Conservation (phyloP, 441 rosid species). For the Manihot esculenta region DNA sequence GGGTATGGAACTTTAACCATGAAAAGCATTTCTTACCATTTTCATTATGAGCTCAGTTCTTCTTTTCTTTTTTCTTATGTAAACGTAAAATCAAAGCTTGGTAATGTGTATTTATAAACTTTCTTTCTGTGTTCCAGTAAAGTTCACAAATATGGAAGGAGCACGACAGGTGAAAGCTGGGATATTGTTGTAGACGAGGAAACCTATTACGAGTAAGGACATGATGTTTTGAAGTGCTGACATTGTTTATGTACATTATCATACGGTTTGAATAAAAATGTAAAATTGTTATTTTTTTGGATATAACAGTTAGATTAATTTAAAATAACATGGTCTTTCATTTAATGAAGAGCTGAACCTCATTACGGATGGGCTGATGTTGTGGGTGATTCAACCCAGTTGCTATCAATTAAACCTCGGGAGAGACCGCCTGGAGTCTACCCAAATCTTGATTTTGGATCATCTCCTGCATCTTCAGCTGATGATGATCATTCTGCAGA, state of each 20-base stretch:
- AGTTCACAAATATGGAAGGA: conserved; percentile 96
- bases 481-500: conserved; percentile 45
- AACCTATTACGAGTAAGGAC: conserved; percentile 87
- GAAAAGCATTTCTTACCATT: background rate
- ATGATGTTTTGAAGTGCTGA: background rate
- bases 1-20: conserved; percentile 49
- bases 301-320: background rate
- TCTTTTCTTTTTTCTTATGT: background rate
- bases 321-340: conserved; percentile 2
- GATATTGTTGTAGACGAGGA: conserved; percentile 95
- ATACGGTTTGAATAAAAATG: background rate
- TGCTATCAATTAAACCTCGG: conserved; percentile 70
- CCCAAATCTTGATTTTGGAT: conserved; percentile 66
- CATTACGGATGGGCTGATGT: conserved; percentile 98
- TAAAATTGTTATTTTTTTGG: background rate
- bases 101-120: conserved; percentile 2
- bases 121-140: conserved; percentile 46
- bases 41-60: background rate
- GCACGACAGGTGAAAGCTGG: conserved; percentile 98
- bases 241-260: background rate
- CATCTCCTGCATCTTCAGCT: conserved; percentile 44
- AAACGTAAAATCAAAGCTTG: background rate
- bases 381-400: conserved; percentile 82
- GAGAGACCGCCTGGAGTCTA: conserved; percentile 85
- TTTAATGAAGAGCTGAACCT: conserved; percentile 74